These are phyloP conservation scores for Brassica rapa DNA, from an alignment of 345 rosid species.

Conservation along the genomic window DNA sequence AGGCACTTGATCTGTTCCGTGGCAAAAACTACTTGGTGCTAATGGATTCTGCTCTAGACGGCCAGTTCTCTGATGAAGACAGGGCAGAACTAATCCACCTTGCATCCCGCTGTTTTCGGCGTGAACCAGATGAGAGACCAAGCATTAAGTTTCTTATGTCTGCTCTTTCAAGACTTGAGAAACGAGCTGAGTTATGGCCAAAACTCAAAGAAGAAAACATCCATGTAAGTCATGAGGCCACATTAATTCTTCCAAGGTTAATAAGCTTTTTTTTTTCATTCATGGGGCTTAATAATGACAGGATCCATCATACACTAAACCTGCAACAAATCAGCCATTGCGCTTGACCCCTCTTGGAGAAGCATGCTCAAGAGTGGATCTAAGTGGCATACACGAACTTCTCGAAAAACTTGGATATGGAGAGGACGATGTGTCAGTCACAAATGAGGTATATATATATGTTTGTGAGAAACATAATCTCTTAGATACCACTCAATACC, in stretches of 20 bases:
- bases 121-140: conserved; percentile 97
- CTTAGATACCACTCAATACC: not conserved
- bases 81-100: conserved; percentile 81
- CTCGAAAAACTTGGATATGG: conserved; percentile 84
- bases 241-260: not conserved
- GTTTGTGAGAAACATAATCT: not conserved
- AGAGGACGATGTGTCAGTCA: conserved; percentile 87
- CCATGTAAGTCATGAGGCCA: conserved; percentile 34
- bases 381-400: conserved; percentile 83
- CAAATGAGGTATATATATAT: conserved; percentile 60
- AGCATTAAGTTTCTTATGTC: conserved; percentile 79
- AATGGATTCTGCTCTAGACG: conserved; percentile 98
- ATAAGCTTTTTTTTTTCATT: not conserved
- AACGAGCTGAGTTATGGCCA: conserved; percentile 70
- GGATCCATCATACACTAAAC: conserved; percentile 55
- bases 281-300: conserved; percentile 36
- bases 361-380: conserved; percentile 83
- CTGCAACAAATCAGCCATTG: conserved; percentile 54
- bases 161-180: conserved; percentile 76
- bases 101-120: conserved; percentile 87
- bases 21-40: conserved; percentile 87
- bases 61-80: conserved; percentile 93
- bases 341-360: conserved; percentile 77
- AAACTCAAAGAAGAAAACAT: conserved; percentile 29
- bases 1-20: conserved; percentile 96